Evolutionary conservation across 768 basidiomycete species (phyloP), one percentile per base, ranked within the genome.

Genomic region (Termitomyces sp.): DNA sequence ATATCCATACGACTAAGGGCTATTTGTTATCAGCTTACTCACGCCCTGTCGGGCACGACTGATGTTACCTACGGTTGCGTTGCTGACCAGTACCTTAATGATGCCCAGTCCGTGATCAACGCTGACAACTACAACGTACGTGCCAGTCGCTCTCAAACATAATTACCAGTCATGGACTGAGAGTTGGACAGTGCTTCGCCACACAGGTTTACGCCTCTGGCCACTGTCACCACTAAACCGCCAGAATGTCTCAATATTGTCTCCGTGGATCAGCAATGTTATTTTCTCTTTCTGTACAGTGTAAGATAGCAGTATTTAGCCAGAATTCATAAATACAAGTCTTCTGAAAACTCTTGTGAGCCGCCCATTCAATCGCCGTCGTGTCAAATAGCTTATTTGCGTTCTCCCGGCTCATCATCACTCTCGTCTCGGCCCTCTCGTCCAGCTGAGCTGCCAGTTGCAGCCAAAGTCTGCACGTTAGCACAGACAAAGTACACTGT

Each of bases 81-180:
- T 48, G 63, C 65, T 44, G 76, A 79, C 63, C 74, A 77, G 66
- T 67, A 61, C 12, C 72, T 73, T 56, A 69, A 73, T 44, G 71
- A 68, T 27, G 57, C 71, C 2, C 64, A 74, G 53, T 60, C 71
- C 22, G 48, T 70, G 20, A 51, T 42, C 52, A 79, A 80, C 61
- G 78, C 78, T 16, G 79, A 80, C 61, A 79, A 75, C 70, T 79
- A 69, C 70, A 79, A 80, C 63, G 76, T 78, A 60, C 34, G 75
- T 61, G 1, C 18, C 20, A 18, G 0, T 7, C 32, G 24, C 34
- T 48, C 16, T 10, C 16, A 6, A 34, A 32, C 24, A 18, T 53
- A 24, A n/a, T 53, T 34, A 13, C 12, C 14, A 13, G 22, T 7
- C 12, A 4, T 14, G 18, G 27, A 48, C 32, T 61, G 8, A 46